Percentiles rank a stretch among this genome's conserved stretches.
Evolutionary conservation across 2,329 filamentous ascomycete genomes (phyloP).

Genomic region (Gremmenia infestans): DNA sequence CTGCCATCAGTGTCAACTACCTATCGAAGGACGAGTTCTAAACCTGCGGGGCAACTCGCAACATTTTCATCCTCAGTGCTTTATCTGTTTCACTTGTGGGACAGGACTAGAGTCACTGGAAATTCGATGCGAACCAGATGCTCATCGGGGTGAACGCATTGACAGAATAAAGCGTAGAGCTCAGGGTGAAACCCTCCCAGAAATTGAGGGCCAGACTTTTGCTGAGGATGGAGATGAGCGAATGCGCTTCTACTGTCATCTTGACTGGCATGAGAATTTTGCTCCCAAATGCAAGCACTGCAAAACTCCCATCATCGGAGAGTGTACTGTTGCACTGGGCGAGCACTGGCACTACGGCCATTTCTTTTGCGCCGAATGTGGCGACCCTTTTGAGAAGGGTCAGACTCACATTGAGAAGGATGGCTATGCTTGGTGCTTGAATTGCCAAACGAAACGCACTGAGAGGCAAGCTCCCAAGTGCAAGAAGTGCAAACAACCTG

Average conservation of each 20-base stretch:
- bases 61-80: slow-evolving; percentile 91
- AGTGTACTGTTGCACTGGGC: slow-evolving; percentile 89
- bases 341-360: slow-evolving; percentile 96
- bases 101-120: slow-evolving; percentile 90
- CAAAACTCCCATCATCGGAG: slow-evolving; percentile 91
- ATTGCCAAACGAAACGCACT: slow-evolving; percentile 87
- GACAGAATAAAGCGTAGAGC: slow-evolving; percentile 65
- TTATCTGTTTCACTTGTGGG: slow-evolving; percentile 81
- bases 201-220: slow-evolving; percentile 58
- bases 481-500: slow-evolving; percentile 74
- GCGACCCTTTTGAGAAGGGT: slow-evolving; percentile 79
- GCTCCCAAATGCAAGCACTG: slow-evolving; percentile 92
- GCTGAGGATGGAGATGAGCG: slow-evolving; percentile 68
- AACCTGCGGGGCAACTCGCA: slow-evolving; percentile 66
- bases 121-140: slow-evolving; percentile 87
- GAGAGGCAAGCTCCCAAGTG: slow-evolving; percentile 87
- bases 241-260: slow-evolving; percentile 88
- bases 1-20: slow-evolving; percentile 77
- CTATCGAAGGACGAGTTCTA: slow-evolving; percentile 88
- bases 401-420: slow-evolving; percentile 85
- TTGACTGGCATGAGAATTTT: slow-evolving; percentile 97
- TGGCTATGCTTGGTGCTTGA: slow-evolving; percentile 94
- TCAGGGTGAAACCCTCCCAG: slow-evolving; percentile 53
- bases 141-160: slow-evolving; percentile 64
- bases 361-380: slow-evolving; percentile 98